Conservation (phyloP, 2,329 filamentous ascomycete species). For the Curvularia sp. region DNA sequence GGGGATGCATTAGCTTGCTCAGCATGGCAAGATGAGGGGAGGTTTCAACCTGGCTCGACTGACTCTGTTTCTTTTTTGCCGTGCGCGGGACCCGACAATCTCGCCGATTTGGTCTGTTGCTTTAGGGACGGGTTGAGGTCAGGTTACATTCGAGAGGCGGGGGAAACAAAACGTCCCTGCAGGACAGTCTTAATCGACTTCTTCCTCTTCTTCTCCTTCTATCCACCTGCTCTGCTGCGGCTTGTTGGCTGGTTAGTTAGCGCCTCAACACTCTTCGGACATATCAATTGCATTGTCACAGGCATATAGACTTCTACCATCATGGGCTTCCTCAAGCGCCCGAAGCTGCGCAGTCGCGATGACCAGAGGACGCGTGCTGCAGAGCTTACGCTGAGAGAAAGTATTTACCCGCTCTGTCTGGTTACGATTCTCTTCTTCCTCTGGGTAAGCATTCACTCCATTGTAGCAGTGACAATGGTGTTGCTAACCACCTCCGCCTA, state of each 20-base stretch:
- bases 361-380: constrained; percentile 60
- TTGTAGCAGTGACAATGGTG: background rate
- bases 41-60: background rate
- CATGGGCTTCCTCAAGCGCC: constrained; percentile 44
- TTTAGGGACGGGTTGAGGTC: background rate
- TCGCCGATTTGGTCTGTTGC: background rate
- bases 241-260: background rate
- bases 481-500: background rate
- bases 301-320: constrained; percentile 1
- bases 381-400: constrained; percentile 71
- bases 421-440: constrained; percentile 72
- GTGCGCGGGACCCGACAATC: constrained; percentile 16
- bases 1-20: background rate
- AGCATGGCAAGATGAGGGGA: background rate
- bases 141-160: background rate
- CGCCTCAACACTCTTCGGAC: background rate
- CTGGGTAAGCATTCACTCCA: constrained; percentile 53
- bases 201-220: background rate
- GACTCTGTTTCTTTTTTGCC: constrained; percentile 1
- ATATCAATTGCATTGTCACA: background rate
- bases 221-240: background rate
- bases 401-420: constrained; percentile 69
- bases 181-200: background rate
- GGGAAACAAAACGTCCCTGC: constrained; percentile 1
- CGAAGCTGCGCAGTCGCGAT: constrained; percentile 41